Base-by-base conservation (phyloP, 2,329 filamentous ascomycete species). In the Colletotrichum sp. region DNA sequence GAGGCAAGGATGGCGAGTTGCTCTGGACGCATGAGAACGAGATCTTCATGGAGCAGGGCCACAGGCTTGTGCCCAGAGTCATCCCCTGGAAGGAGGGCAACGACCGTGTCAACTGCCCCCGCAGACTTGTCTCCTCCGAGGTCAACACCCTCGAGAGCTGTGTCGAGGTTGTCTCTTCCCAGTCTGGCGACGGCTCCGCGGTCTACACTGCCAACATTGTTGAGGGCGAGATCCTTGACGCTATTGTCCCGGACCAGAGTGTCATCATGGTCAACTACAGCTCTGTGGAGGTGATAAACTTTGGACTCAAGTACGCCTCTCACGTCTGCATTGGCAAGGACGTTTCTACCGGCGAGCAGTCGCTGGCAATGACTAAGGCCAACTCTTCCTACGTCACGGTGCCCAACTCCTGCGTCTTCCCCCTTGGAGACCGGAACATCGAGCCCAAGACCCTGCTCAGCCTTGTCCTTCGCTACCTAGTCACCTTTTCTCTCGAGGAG, bases 31-130 rank as follows among this genome's bases (percentile, higher is more conserved):
- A 76, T 25, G 75, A 77, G 72, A 64, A 76, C 18, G 75, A 77
- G 79, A 79, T 88, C 4, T 81, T 86, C 55, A 78, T 87, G 3
- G 79, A 85, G 48, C 70, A 79, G 3, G 83, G 83, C 1, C 77
- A 61, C 6, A 81, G 82, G 0, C 75, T 85, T 0, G 80, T 88
- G 4, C 84, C 86, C 0, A 84, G 87, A 0, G 79, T 88, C 5
- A 22, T 87, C 3, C 85, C 87, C 0, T 85, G 84, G 78, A 81
- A 83, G 55, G 71, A 80, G 2, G 83, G 79, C 8, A 88, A 87
- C 70, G 80, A 85, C 52, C 80, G 84, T 0, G 78, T 83, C 64
- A 88, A 87, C 66, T 81, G 86, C 2, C 68, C 81, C 3, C 83
- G 86, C 9, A 81, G 86, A 8, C 71, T 84, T 2, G 81, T 88